Conservation (phyloP, 805 yeast species). For the Pichia exigua region DNA sequence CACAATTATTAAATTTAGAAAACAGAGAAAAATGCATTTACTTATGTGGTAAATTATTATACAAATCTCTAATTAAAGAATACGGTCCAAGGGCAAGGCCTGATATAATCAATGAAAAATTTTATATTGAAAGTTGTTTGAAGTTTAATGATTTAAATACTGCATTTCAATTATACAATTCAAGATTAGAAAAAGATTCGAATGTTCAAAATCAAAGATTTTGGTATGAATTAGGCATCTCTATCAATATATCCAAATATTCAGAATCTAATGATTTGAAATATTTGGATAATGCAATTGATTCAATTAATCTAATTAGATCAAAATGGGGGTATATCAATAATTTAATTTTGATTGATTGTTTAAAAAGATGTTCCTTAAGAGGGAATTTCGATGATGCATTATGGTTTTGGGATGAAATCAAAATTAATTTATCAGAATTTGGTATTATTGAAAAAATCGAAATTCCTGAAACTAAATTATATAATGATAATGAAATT, state of each 20-base stretch:
- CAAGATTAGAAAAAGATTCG: conserved; percentile 28
- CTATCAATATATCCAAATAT: conserved; percentile 29
- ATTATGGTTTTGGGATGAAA: conserved; percentile 26
- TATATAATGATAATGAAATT: conserved; percentile 15
- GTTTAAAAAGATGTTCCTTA: conserved; percentile 28
- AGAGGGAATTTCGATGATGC: conserved; percentile 24
- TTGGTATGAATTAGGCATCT: conserved; percentile 47
- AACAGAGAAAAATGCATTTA: conserved; percentile 29
- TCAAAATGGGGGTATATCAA: conserved; percentile 29
- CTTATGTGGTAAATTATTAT: conserved; percentile 37
- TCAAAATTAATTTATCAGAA: conserved; percentile 20
- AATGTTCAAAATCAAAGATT: conserved; percentile 33
- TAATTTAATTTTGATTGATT: conserved; percentile 28
- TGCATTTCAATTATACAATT: conserved; percentile 32
- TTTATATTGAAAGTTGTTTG: conserved; percentile 39
- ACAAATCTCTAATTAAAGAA: conserved; percentile 22
- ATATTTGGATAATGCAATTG: conserved; percentile 29
- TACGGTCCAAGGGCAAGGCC: conserved; percentile 31
- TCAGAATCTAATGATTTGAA: background rate
- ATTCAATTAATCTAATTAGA: conserved; percentile 24
- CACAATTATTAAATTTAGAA: conserved; percentile 29
- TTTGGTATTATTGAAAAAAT: conserved; percentile 19
- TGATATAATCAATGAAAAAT: conserved; percentile 44
- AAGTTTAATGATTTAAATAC: conserved; percentile 25
- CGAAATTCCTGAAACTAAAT: conserved; percentile 16